Base-by-base conservation (phyloP, 2,329 filamentous ascomycete species). In the Sphaceloma murrayae region DNA sequence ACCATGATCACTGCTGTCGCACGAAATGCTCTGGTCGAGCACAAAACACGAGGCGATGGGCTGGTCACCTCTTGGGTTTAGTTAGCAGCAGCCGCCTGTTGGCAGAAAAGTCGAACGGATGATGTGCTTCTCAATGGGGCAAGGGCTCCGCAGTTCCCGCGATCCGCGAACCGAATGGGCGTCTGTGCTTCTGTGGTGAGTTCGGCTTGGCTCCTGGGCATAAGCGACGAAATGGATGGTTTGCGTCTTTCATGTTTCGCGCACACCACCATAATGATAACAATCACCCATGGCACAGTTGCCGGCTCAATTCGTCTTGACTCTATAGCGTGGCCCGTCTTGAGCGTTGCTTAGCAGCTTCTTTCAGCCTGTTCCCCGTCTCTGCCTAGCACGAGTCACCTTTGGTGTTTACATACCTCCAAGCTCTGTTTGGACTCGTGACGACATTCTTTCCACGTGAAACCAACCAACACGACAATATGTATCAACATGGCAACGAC, bases 151-250 rank as follows among this genome's bases (percentile, higher is more conserved):
- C 36, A 10, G 27, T 27, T 13, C 11, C 21, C 21, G 21, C 29
- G 36, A 40, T 40, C 36, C 36, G 36, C 36, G 36, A 40, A 29
- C 36, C 36, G 36, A 40, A 17, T n/a, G n/a, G 29, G 14, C 36
- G 36, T 40, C 36, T 24, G 36, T 40, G 36, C 36, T 40, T 40
- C 36, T 40, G 22, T 16, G 27, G 22, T 29, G 24, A 26, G 26
- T 22, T 19, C 36, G 24, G 22, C n/a, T 40, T 40, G 29, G 36
- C 36, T 40, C 36, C 36, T 40, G 36, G 36, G 36, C 36, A 40
- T 13, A 38, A n/a, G n/a, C n/a, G n/a, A n/a, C n/a, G n/a, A n/a
- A n/a, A n/a, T n/a, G n/a, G n/a, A n/a, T n/a, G n/a, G n/a, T n/a
- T n/a, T n/a, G n/a, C n/a, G n/a, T n/a, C n/a, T n/a, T n/a, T n/a